A percentile compares a stretch with the other conserved stretches of the same genome.
These are phyloP conservation scores for Bauhinia variegata DNA, from an alignment of 306 rosid genomes.

Conservation along the genomic window DNA sequence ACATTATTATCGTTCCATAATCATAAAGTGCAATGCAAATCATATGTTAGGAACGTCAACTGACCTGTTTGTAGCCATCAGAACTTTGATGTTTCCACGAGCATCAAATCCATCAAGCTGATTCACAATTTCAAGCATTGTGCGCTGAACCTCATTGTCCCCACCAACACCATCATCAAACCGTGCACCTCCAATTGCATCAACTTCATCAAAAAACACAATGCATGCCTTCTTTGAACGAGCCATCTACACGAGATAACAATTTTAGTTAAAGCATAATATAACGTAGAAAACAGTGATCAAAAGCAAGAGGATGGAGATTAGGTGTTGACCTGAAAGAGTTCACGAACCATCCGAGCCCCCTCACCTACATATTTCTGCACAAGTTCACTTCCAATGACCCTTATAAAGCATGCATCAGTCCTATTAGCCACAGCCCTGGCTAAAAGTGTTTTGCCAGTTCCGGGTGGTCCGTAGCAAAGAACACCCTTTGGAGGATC, in stretches of 20 bases:
- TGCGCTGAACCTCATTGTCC: conserved; percentile 95
- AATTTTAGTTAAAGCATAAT: conserved; percentile 23
- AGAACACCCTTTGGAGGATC: conserved; percentile 99
- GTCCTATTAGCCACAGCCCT: conserved; percentile 99
- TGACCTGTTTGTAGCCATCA: conserved; percentile 98
- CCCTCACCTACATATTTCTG: conserved; percentile 99
- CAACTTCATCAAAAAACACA: conserved; percentile 96
- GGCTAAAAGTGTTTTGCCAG: conserved; percentile 97
- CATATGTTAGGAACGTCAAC: conserved; percentile 22
- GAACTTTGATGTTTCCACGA: conserved; percentile 93
- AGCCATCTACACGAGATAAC: conserved; percentile 71
- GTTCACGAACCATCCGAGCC: conserved; percentile 97
- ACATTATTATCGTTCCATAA: conserved; percentile 7
- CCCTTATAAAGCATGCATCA: conserved; percentile 98
- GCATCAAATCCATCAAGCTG: conserved; percentile 99
- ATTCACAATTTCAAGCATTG: conserved; percentile 98
- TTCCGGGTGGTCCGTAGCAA: conserved; percentile 99
- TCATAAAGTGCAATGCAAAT: not conserved
- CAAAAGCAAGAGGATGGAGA: conserved; percentile 9
- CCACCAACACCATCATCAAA: conserved; percentile 99
- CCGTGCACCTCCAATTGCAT: conserved; percentile 99
- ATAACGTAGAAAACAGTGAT: not conserved
- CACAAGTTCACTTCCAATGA: conserved; percentile 98
- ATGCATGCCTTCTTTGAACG: conserved; percentile 97
- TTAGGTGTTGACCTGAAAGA: conserved; percentile 70